Conservation (phyloP, 2,329 filamentous ascomycete species). For the Penicillium aurantiogriseum region DNA sequence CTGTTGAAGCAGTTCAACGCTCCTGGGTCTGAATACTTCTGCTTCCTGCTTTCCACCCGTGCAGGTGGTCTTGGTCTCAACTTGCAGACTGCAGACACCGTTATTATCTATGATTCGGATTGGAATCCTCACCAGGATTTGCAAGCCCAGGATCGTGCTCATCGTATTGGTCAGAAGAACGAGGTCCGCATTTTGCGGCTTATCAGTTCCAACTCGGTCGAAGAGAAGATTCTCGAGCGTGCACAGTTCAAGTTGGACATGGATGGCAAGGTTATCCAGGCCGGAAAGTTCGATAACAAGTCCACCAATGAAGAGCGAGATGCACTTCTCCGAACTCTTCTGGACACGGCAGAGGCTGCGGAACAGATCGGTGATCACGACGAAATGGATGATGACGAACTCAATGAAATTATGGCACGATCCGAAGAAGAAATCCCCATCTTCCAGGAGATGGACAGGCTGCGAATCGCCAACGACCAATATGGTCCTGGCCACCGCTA, state of each 20-base stretch:
- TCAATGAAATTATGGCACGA: slow-evolving; percentile 91
- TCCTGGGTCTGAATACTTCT: slow-evolving; percentile 88
- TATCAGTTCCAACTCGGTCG: slow-evolving; percentile 94
- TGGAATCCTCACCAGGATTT: slow-evolving; percentile 99
- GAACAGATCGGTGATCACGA: slow-evolving; percentile 79
- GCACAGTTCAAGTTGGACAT: slow-evolving; percentile 98
- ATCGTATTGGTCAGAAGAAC: slow-evolving; percentile 99
- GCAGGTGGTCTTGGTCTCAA: slow-evolving; percentile 97
- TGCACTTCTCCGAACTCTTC: slow-evolving; percentile 87
- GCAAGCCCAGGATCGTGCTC: slow-evolving; percentile 97
- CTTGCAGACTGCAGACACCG: slow-evolving; percentile 93
- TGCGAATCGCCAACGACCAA: slow-evolving; percentile 61
- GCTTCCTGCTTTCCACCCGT: slow-evolving; percentile 97
- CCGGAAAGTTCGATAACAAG: slow-evolving; percentile 99
- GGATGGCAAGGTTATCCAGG: slow-evolving; percentile 99
- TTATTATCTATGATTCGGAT: slow-evolving; percentile 99
- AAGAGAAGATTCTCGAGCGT: slow-evolving; percentile 97
- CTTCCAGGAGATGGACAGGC: slow-evolving; percentile 82
- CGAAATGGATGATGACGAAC: slow-evolving; percentile 97
- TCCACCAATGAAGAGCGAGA: slow-evolving; percentile 98
- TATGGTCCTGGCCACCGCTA: slow-evolving; percentile 71
- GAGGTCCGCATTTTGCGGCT: slow-evolving; percentile 94
- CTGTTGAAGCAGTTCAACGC: slow-evolving; percentile 86
- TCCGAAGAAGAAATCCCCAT: slow-evolving; percentile 72
- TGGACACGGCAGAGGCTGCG: slow-evolving; percentile 73